Percentiles rank a stretch among this genome's conserved stretches.
Conservation (phyloP, 306 rosid genomes). For the Cicer pinnatifidum region DNA sequence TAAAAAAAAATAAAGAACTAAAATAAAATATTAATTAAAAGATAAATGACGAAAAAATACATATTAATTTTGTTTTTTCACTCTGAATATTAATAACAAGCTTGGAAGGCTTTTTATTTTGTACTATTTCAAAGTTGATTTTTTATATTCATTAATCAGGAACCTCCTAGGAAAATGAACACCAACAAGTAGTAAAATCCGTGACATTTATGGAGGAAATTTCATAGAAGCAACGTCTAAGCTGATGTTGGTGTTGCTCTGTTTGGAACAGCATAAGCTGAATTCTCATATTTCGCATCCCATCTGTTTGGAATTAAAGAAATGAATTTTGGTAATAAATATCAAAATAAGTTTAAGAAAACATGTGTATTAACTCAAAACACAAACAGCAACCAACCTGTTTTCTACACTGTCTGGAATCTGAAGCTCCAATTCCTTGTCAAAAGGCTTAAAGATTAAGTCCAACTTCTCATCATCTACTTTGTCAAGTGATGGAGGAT, state of each 20-base stretch:
- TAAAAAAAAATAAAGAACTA: no score
- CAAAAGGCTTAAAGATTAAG: slow-evolving; percentile 64
- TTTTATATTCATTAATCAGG: slow-evolving; percentile 1
- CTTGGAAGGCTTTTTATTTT: background rate
- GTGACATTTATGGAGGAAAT: slow-evolving; percentile 5
- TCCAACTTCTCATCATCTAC: slow-evolving; percentile 61
- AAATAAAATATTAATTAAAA: no score
- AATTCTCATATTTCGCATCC: slow-evolving; percentile 75
- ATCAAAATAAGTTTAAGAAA: background rate
- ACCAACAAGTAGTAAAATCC: slow-evolving; percentile 7
- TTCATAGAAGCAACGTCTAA: slow-evolving; percentile 30
- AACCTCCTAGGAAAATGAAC: slow-evolving; percentile 17
- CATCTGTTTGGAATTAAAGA: slow-evolving; percentile 61
- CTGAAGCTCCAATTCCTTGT: slow-evolving; percentile 73
- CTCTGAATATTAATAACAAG: background rate
- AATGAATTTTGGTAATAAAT: slow-evolving; percentile 5
- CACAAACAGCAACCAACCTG: slow-evolving; percentile 56
- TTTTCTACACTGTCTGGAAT: slow-evolving; percentile 63
- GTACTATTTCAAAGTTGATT: background rate
- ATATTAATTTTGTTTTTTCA: background rate
- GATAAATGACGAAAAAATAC: no score
- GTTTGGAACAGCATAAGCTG: slow-evolving; percentile 55
- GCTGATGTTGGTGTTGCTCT: slow-evolving; percentile 26
- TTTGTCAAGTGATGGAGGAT: slow-evolving; percentile 67
- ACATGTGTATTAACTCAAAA: slow-evolving; percentile 6